A percentile compares a stretch with the other conserved stretches of the same genome.
Evolutionary conservation across 352 stramenopile genomes (phyloP).

Genomic region (Phytophthora palmivora): DNA sequence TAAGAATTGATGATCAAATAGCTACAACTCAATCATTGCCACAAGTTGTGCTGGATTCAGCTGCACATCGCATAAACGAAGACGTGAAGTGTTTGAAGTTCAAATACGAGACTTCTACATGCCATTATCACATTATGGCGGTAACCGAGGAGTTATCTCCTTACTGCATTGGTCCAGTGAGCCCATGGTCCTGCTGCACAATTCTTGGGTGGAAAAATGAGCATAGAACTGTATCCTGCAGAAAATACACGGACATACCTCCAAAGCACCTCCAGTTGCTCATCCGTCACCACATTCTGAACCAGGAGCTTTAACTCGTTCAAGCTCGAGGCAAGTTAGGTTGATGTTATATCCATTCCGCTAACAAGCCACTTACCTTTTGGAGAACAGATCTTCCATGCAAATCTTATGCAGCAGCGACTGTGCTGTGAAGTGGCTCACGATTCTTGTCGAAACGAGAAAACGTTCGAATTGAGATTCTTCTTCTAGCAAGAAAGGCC

Average conservation of each 20-base stretch:
- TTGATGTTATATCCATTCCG: conserved; percentile 1
- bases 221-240: not conserved
- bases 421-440: conserved; percentile 73
- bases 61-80: not conserved
- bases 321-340: conserved; percentile 32
- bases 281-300: conserved; percentile 42
- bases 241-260: conserved; percentile 29
- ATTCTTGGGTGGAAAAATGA: conserved; percentile 19
- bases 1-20: conserved; percentile 3
- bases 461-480: conserved; percentile 82
- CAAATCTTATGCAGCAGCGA: conserved; percentile 74
- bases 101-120: conserved; percentile 1
- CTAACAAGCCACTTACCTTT: conserved; percentile 35
- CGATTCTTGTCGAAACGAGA: conserved; percentile 66
- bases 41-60: conserved; percentile 1
- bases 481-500: conserved; percentile 77
- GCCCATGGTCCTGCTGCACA: conserved; percentile 39
- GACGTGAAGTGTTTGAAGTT: not conserved
- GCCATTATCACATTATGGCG: too few species aligned
- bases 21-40: not conserved
- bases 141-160: too few species aligned
- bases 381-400: conserved; percentile 59
- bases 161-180: conserved; percentile 19
- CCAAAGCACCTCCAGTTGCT: conserved; percentile 58
- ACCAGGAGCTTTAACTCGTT: conserved; percentile 46